These are phyloP conservation scores for Silene coronaria DNA, from an alignment of 179 eudicot species.

Conservation along the genomic window DNA sequence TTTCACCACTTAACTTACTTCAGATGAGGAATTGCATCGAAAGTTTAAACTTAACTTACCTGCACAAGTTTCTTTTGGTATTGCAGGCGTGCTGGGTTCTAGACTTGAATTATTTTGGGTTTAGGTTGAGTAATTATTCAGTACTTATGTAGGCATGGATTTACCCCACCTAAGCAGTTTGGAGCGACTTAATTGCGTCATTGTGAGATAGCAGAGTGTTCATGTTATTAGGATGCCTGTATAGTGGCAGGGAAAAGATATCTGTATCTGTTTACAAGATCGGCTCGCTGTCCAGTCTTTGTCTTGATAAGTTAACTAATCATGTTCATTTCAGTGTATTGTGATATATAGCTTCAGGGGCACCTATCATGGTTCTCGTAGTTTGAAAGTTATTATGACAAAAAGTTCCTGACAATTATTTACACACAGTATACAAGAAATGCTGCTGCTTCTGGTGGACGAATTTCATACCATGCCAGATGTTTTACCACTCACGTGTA, in stretches of 20 bases:
- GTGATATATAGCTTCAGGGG: not conserved
- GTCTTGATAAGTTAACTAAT: not conserved
- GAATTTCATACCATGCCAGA: conserved; percentile 34
- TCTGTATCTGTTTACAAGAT: not conserved
- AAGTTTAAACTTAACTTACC: not conserved
- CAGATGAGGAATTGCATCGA: too few relatives aligned
- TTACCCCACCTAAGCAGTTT: not conserved
- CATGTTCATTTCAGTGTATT: not conserved
- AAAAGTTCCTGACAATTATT: conserved; percentile 4
- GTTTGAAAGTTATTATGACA: not conserved
- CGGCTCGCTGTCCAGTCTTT: not conserved
- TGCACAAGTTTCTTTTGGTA: not conserved
- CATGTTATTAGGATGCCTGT: not conserved
- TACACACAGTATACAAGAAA: conserved; percentile 31
- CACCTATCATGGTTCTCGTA: not conserved
- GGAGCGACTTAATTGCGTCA: not conserved
- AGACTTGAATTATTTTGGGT: not conserved
- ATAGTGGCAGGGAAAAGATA: not conserved
- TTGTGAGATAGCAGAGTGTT: not conserved
- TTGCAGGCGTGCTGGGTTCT: not conserved
- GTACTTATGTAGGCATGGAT: not conserved
- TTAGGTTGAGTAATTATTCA: not conserved
- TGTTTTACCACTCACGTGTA: conserved; percentile 32
- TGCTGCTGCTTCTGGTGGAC: conserved; percentile 23
- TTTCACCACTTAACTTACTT: not conserved